Conservation (phyloP, 306 rosid genomes). For the Cicer arietinum region DNA sequence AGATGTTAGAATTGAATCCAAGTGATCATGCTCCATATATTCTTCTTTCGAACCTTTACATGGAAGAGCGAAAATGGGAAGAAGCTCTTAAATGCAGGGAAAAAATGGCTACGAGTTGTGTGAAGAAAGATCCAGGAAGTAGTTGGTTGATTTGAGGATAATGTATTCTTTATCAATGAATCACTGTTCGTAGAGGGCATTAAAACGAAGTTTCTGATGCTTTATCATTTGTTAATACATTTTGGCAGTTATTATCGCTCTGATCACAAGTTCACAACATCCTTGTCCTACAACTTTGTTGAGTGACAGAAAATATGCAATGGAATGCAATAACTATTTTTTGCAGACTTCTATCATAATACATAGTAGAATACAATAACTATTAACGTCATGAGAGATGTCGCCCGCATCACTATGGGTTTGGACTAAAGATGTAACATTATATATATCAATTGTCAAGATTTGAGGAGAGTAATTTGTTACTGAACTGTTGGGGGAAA, state of each 20-base stretch:
- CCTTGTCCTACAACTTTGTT: neutral
- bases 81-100: constrained; percentile 58
- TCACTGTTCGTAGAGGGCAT: constrained; percentile 2
- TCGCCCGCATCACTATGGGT: too few species aligned
- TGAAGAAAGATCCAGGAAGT: constrained; percentile 56
- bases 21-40: constrained; percentile 60
- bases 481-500: neutral
- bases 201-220: neutral
- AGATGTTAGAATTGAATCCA: constrained; percentile 53
- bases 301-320: neutral
- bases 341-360: too few species aligned
- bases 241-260: neutral
- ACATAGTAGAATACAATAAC: too few species aligned
- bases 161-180: constrained; percentile 18
- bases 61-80: constrained; percentile 61
- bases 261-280: constrained; percentile 1
- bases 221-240: neutral
- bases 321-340: neutral
- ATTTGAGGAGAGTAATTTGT: neutral
- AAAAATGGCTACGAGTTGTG: constrained; percentile 48
- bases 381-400: too few species aligned
- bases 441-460: neutral
- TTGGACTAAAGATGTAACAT: neutral
- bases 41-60: constrained; percentile 56
- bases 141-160: constrained; percentile 54